phyloP scores from a whole-genome alignment of 352 stramenopile genomes.

The Pythium coloratum region DNA sequence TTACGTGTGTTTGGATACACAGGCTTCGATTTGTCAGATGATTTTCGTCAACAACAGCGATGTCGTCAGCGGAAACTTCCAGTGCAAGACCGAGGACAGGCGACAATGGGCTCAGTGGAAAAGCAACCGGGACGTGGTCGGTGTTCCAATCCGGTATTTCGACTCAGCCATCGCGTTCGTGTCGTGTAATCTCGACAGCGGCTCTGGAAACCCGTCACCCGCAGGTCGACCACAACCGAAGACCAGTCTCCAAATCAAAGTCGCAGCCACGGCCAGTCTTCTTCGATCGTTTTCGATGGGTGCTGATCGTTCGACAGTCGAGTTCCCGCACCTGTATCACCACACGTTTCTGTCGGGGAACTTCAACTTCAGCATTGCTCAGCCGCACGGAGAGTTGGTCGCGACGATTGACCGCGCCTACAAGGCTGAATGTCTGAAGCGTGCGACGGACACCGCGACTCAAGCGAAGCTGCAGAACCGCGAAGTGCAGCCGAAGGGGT shows the following conservation, averaged over 20 bases:
- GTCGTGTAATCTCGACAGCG: slow-evolving; percentile 56
- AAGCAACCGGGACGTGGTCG: slow-evolving; percentile 72
- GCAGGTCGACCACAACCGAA: neutral
- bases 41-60: slow-evolving; percentile 86
- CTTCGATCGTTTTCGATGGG: slow-evolving; percentile 84
- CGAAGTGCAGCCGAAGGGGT: slow-evolving; percentile 15
- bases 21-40: slow-evolving; percentile 79
- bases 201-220: neutral
- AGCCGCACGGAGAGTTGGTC: neutral
- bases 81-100: slow-evolving; percentile 62
- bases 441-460: slow-evolving; percentile 57
- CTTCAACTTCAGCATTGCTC: slow-evolving; percentile 70
- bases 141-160: slow-evolving; percentile 81
- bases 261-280: slow-evolving; percentile 48
- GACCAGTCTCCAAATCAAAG: neutral
- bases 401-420: slow-evolving; percentile 61
- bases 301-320: slow-evolving; percentile 64
- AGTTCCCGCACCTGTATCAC: slow-evolving; percentile 85
- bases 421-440: slow-evolving; percentile 65
- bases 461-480: slow-evolving; percentile 51
- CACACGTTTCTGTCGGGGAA: slow-evolving; percentile 84
- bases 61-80: slow-evolving; percentile 76
- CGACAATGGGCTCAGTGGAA: slow-evolving; percentile 76
- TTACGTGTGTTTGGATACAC: neutral
- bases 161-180: slow-evolving; percentile 83